phyloP scores from a whole-genome alignment of 495 filamentous ascomycete genomes.

The Coniosporium apollinis region DNA sequence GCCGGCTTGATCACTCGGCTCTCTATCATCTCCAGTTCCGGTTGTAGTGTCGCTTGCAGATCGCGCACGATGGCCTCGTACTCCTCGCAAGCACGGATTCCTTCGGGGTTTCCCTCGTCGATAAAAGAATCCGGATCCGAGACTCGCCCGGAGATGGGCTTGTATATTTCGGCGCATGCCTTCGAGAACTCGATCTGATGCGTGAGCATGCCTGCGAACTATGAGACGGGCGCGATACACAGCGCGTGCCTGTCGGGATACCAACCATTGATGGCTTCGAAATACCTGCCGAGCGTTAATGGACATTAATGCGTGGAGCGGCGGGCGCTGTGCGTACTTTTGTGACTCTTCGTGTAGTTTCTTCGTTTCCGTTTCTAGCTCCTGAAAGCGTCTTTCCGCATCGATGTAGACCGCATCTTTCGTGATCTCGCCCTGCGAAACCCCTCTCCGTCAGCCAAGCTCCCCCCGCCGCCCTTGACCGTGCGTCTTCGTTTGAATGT shows the following conservation, averaged over 20 bases:
- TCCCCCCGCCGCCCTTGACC: neutral
- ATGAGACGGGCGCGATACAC: conserved; percentile 9
- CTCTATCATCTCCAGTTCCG: conserved; percentile 97
- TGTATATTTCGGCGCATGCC: conserved; percentile 90
- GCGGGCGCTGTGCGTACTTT: conserved; percentile 35
- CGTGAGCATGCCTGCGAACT: conserved; percentile 60
- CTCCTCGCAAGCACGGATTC: conserved; percentile 89
- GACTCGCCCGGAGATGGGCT: conserved; percentile 87
- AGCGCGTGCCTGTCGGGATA: neutral
- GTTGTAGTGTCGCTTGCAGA: conserved; percentile 69
- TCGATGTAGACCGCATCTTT: conserved; percentile 92
- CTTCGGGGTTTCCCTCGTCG: conserved; percentile 77
- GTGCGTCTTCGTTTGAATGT: neutral
- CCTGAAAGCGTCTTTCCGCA: conserved; percentile 82
- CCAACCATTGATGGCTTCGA: conserved; percentile 81
- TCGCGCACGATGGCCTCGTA: conserved; percentile 87
- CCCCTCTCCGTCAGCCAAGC: neutral
- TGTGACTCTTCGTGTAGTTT: conserved; percentile 87
- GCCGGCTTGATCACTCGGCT: conserved; percentile 82
- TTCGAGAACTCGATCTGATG: conserved; percentile 98
- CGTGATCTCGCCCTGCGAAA: conserved; percentile 54
- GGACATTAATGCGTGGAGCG: too few relatives aligned
- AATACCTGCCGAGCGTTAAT: conserved; percentile 37
- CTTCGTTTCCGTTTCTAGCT: conserved; percentile 89
- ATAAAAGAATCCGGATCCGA: conserved; percentile 79